phyloP scores from a whole-genome alignment of 2,329 filamentous ascomycete genomes.

The Fusarium stilboides region DNA sequence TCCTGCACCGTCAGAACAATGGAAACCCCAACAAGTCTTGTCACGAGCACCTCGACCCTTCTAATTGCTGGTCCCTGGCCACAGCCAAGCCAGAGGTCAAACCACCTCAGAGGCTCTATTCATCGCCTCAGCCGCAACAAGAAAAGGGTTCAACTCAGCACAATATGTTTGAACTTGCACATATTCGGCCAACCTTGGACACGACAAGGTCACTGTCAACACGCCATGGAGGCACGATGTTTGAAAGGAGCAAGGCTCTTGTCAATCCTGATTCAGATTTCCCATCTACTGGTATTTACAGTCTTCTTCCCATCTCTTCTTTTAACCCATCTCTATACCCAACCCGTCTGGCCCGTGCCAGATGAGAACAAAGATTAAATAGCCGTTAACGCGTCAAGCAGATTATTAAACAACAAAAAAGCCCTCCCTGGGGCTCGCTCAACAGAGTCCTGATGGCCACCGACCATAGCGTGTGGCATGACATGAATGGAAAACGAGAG shows the following conservation, averaged over 20 bases:
- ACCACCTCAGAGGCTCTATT: too few species aligned
- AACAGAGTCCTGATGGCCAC: slow-evolving; percentile 42
- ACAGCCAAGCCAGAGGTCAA: too few species aligned
- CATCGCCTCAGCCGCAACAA: too few species aligned
- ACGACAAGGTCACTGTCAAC: background rate
- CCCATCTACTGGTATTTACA: slow-evolving; percentile 39
- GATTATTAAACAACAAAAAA: slow-evolving; percentile 45
- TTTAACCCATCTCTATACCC: slow-evolving; percentile 45
- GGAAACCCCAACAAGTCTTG: too few species aligned
- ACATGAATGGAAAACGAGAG: slow-evolving; percentile 28
- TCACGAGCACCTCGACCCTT: too few species aligned
- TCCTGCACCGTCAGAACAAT: too few species aligned
- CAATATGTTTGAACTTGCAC: background rate
- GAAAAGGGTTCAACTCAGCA: background rate
- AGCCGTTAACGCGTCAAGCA: slow-evolving; percentile 50
- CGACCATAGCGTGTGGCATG: slow-evolving; percentile 36
- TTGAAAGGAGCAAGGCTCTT: slow-evolving; percentile 10
- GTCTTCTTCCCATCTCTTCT: slow-evolving; percentile 35
- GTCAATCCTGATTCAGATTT: slow-evolving; percentile 33
- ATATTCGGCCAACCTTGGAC: background rate
- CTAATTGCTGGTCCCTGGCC: too few species aligned
- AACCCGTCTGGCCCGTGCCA: slow-evolving; percentile 30
- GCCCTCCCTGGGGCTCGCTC: slow-evolving; percentile 41
- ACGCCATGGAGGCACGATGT: slow-evolving; percentile 3
- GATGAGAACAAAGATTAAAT: slow-evolving; percentile 46